Evolutionary conservation across 345 rosid genomes (phyloP).

Genomic region (Raphanus sativus): DNA sequence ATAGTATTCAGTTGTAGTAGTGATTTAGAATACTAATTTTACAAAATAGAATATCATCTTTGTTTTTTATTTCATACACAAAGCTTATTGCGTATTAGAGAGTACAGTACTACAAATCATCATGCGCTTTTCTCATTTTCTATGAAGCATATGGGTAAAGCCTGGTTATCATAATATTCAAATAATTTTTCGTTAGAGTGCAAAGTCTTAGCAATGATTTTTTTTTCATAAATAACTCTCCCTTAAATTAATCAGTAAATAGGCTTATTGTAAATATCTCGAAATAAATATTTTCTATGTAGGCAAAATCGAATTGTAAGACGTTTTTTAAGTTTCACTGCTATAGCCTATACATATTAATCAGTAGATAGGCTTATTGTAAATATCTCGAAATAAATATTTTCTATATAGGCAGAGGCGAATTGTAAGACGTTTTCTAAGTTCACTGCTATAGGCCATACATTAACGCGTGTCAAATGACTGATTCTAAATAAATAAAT

Average conservation of each 20-base stretch:
- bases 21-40: neutral
- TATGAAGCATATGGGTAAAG: neutral
- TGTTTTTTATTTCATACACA: neutral
- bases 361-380: neutral
- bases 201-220: neutral
- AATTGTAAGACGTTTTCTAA: neutral
- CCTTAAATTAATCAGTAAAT: neutral
- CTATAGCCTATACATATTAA: neutral
- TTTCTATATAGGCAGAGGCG: neutral
- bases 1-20: slow-evolving; percentile 6
- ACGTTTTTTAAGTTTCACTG: neutral
- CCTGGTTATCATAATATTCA: neutral
- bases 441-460: neutral
- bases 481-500: neutral
- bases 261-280: neutral
- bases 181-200: neutral
- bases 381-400: neutral
- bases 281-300: neutral
- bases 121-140: neutral
- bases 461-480: neutral
- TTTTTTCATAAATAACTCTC: neutral
- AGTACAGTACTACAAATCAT: neutral
- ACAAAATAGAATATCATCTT: neutral
- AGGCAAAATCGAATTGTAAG: neutral
- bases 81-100: neutral